These are phyloP conservation scores for Posidonia australis DNA, from an alignment of 106 monocot species.

Conservation along the genomic window DNA sequence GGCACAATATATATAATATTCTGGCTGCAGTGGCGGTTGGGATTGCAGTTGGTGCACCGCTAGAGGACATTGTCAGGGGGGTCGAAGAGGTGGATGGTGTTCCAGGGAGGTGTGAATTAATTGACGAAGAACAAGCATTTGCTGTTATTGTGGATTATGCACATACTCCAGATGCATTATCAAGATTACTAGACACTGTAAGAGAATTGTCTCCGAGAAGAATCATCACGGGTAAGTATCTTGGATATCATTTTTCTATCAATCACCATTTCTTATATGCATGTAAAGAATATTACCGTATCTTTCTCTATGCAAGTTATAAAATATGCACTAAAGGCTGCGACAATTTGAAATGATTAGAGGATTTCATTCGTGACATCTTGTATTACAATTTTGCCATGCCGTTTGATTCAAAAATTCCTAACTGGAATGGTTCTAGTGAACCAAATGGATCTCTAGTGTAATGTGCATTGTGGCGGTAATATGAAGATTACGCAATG, in stretches of 20 bases:
- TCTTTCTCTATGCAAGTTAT: no score
- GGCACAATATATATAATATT: slow-evolving; percentile 76
- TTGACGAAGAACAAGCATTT: slow-evolving; percentile 91
- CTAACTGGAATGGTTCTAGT: no score
- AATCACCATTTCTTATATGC: neutral
- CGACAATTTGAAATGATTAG: no score
- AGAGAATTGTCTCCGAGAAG: slow-evolving; percentile 63
- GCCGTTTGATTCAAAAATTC: no score
- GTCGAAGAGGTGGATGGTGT: slow-evolving; percentile 90
- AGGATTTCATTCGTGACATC: no score
- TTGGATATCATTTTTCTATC: neutral
- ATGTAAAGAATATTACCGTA: neutral
- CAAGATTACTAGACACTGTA: slow-evolving; percentile 56
- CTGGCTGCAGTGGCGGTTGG: slow-evolving; percentile 90
- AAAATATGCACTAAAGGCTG: no score
- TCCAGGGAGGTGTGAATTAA: slow-evolving; percentile 83
- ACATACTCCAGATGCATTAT: slow-evolving; percentile 51
- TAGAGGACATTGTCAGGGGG: slow-evolving; percentile 89
- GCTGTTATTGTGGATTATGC: slow-evolving; percentile 86
- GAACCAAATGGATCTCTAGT: no score
- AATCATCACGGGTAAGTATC: slow-evolving; percentile 67
- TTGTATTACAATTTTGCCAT: no score
- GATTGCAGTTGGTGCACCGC: slow-evolving; percentile 68
- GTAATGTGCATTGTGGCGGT: no score
- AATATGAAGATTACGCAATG: no score